Evolutionary conservation across 306 rosid species (phyloP).

Genomic region (Elaeagnus macrophylla): DNA sequence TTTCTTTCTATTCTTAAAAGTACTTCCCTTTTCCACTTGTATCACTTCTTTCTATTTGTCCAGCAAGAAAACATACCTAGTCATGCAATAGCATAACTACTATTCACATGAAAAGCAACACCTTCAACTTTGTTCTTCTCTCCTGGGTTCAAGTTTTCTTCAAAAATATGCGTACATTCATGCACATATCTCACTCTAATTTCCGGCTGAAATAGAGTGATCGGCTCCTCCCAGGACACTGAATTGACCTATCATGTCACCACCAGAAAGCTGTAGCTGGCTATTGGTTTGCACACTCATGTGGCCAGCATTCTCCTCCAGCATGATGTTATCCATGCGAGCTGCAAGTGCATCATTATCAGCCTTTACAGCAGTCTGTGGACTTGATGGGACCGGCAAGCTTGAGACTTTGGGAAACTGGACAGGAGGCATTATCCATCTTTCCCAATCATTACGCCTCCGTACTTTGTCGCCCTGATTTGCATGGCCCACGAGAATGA

Average conservation of each 20-base stretch:
- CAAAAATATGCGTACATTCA: conserved; percentile 17
- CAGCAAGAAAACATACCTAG: conserved; percentile 25
- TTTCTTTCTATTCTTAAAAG: conserved; percentile 16
- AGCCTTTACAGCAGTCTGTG: conserved; percentile 26
- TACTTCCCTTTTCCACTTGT: conserved; percentile 18
- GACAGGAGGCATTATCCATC: conserved; percentile 56
- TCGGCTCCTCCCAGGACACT: conserved; percentile 29
- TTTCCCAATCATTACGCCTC: conserved; percentile 56
- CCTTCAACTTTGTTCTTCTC: conserved; percentile 19
- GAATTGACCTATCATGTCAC: conserved; percentile 28
- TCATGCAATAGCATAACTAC: conserved; percentile 25
- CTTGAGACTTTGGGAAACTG: conserved; percentile 28
- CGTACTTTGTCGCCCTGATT: conserved; percentile 72
- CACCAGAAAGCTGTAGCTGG: conserved; percentile 24
- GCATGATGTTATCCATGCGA: conserved; percentile 32
- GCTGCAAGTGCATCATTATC: conserved; percentile 39
- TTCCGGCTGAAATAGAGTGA: conserved; percentile 38
- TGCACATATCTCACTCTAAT: conserved; percentile 32
- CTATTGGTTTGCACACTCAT: conserved; percentile 12
- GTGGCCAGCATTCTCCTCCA: conserved; percentile 27
- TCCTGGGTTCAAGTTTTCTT: neutral
- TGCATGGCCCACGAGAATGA: neutral
- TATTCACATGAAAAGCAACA: conserved; percentile 10
- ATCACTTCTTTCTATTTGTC: conserved; percentile 25
- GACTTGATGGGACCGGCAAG: neutral